phyloP scores from a whole-genome alignment of 352 stramenopile species.

The Blastocystis sp. region DNA sequence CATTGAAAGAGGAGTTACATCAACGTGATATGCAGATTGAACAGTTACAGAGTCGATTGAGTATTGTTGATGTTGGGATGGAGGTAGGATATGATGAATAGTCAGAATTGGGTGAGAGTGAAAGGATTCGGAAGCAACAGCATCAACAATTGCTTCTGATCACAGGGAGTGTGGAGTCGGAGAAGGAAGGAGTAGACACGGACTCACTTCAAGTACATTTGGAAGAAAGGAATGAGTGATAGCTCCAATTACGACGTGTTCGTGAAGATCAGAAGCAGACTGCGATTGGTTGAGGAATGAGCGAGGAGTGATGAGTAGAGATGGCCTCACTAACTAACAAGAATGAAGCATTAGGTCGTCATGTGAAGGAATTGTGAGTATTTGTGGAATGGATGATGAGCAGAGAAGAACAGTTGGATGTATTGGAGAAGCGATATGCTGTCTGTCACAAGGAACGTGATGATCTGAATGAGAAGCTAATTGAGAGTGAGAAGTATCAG shows the following conservation, averaged over 20 bases:
- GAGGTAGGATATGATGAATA: neutral
- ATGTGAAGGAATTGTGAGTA: conserved; percentile 7
- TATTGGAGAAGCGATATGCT: conserved; percentile 18
- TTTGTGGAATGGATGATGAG: neutral
- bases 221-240: neutral
- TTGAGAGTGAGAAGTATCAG: conserved; percentile 11
- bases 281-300: neutral
- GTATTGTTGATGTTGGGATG: neutral
- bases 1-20: neutral
- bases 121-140: conserved; percentile 34
- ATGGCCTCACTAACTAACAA: conserved; percentile 18
- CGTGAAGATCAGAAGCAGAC: conserved; percentile 13
- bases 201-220: neutral
- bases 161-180: neutral
- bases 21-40: neutral
- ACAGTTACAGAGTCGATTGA: neutral
- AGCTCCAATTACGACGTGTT: neutral
- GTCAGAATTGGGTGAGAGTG: conserved; percentile 29
- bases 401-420: neutral
- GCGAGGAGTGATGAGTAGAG: neutral
- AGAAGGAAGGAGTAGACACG: neutral
- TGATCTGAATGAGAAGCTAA: neutral
- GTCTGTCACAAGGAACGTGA: neutral
- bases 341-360: neutral
- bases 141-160: conserved; percentile 40